phyloP scores from a whole-genome alignment of 805 yeast species.

The Kodamaea fukazawae region DNA sequence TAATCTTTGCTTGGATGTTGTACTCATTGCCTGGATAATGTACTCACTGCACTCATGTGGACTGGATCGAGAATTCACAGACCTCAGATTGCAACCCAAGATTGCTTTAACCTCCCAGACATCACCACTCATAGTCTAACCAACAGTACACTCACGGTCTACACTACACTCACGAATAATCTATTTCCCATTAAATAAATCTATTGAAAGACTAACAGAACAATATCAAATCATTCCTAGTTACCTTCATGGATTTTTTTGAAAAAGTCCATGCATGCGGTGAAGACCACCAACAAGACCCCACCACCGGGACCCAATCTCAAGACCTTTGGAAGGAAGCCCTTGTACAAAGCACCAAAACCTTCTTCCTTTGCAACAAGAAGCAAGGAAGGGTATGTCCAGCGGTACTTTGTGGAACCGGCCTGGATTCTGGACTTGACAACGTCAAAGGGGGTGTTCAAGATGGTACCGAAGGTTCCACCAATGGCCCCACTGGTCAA shows the following conservation, averaged over 20 bases:
- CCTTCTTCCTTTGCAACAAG: constrained; percentile 90
- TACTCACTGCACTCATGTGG: no score
- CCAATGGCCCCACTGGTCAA: constrained; percentile 92
- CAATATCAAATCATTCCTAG: not conserved
- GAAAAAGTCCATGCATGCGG: constrained; percentile 92
- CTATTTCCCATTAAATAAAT: no score
- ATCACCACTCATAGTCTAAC: no score
- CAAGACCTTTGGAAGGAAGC: constrained; percentile 93
- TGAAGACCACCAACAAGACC: constrained; percentile 93
- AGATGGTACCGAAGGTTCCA: constrained; percentile 93
- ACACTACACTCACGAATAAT: no score
- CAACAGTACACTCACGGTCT: no score
- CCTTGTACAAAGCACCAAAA: constrained; percentile 85
- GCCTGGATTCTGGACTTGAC: constrained; percentile 97
- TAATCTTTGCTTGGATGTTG: no score
- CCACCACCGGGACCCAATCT: constrained; percentile 99
- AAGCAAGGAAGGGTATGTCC: constrained; percentile 81
- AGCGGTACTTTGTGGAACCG: constrained; percentile 80
- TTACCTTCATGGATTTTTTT: constrained; percentile 45
- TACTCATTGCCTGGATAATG: no score
- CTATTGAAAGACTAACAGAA: not conserved
- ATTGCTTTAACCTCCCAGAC: no score
- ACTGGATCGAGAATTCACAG: no score
- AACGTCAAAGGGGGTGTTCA: constrained; percentile 96
- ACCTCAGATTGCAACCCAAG: no score